Evolutionary conservation across 2,329 filamentous ascomycete species (phyloP), one percentile per base, ranked within the genome.

Genomic region (Penicillium hesseltinei): DNA sequence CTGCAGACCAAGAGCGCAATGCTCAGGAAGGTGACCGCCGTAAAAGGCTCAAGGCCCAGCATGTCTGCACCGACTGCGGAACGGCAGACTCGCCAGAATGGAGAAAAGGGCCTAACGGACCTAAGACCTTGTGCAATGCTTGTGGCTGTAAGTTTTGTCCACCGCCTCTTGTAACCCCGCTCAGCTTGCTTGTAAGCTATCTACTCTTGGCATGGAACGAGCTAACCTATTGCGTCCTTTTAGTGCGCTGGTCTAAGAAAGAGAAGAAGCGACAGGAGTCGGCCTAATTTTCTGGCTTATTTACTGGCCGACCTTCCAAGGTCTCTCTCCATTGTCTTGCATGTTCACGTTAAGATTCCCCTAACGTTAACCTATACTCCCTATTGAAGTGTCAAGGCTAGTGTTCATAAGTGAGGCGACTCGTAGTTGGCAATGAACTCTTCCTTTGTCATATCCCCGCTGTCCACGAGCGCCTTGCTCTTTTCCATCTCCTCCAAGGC

Each of bases 11-110:
- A 51, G 67, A 83, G 15, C 80, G 88, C 48, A 75, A 72, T 21
- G 82, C 82, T 13, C 87, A 70, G 29, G 69, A 70, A 46, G 66
- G 84, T 0, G 88, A 91, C 60, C 92, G 96, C 75, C 95, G 88
- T 72, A 87, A 95, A 80, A 96, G 96, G 73, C 79, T 91, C 46
- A 96, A 96, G 73, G 83, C 96, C 70, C 92, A 97, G 79, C 97
- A 97, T 71, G 91, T 96, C 38, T 97, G 93, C 75, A 93, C 91
- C 1, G 93, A 97, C 73, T 97, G 93, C 76, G 92, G 93, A 80
- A 97, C 91, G 0, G 82, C 95, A 40, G 92, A 97, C 70, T 96
- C 91, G 17, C 93, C 93, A 0, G 93, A 97, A 78, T 97, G 93
- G 93, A 84, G 93, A 61, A 97, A 96, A 74, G 93, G 93, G 0